Percentiles rank a stretch among this genome's conserved stretches.
Evolutionary conservation across 2,329 filamentous ascomycete genomes (phyloP).

Genomic region (Penicillium sp.): DNA sequence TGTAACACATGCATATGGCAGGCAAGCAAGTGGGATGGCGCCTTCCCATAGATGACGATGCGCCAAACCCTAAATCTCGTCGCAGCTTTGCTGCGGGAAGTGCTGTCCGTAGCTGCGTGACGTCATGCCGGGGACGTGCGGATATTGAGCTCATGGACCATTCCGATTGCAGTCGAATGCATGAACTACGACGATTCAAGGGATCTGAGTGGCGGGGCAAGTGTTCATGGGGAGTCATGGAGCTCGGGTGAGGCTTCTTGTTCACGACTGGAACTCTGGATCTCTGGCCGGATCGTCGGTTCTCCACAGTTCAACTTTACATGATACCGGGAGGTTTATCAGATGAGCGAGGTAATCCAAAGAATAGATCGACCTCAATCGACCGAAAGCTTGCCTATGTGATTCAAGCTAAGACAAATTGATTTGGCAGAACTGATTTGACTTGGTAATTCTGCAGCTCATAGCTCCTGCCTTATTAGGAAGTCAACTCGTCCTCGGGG

Average conservation of each 20-base stretch:
- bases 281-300: slow-evolving; percentile 3
- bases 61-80: slow-evolving; percentile 17
- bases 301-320: slow-evolving; percentile 1
- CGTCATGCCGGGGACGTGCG: slow-evolving; percentile 35
- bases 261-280: neutral
- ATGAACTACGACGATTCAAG: slow-evolving; percentile 8
- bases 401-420: neutral
- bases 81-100: slow-evolving; percentile 15
- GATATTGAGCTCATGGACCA: slow-evolving; percentile 31
- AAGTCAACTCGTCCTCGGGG: neutral
- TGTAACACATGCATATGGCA: neutral
- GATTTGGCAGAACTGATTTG: neutral
- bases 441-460: neutral
- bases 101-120: slow-evolving; percentile 28
- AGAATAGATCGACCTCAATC: neutral
- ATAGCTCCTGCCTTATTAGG: slow-evolving; percentile 7
- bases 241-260: neutral
- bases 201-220: slow-evolving; percentile 1
- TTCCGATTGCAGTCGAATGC: slow-evolving; percentile 24
- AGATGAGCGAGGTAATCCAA: neutral
- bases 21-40: slow-evolving; percentile 2
- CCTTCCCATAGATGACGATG: slow-evolving; percentile 27
- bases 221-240: neutral
- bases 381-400: neutral
- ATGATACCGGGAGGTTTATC: neutral